These are phyloP conservation scores for Hygrophila difformis DNA, from an alignment of 257 asterid species.

Conservation along the genomic window DNA sequence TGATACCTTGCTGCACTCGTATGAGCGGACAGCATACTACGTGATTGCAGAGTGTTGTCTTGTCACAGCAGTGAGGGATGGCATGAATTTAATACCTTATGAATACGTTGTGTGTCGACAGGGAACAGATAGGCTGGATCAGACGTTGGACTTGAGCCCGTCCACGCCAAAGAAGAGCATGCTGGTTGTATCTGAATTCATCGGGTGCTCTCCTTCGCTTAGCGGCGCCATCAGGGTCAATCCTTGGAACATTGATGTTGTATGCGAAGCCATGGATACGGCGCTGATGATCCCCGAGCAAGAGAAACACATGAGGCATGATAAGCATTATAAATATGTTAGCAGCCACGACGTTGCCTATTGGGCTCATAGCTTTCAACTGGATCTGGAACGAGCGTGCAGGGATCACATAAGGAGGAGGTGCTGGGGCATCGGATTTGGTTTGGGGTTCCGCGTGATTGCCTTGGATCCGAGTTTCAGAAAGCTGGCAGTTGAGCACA, in stretches of 20 bases:
- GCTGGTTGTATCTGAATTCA: conserved; percentile 28
- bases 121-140: conserved; percentile 55
- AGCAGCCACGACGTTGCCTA: conserved; percentile 80
- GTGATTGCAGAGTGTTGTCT: conserved; percentile 76
- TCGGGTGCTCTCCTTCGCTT: conserved; percentile 11
- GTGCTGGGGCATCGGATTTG: conserved; percentile 90
- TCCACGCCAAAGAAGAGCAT: conserved; percentile 57
- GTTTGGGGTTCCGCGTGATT: conserved; percentile 71
- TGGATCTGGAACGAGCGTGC: conserved; percentile 81
- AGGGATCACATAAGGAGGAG: conserved; percentile 70
- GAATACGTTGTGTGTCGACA: conserved; percentile 72
- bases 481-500: conserved; percentile 76
- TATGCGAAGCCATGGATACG: conserved; percentile 76
- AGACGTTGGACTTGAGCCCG: conserved; percentile 40
- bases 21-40: conserved; percentile 65
- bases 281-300: conserved; percentile 56
- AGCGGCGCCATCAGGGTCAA: conserved; percentile 84
- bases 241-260: conserved; percentile 79
- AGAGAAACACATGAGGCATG: conserved; percentile 80
- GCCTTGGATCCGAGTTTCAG: conserved; percentile 81
- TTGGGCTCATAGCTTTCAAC: conserved; percentile 83
- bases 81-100: conserved; percentile 84
- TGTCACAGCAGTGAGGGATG: conserved; percentile 24
- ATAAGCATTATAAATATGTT: conserved; percentile 74
- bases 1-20: conserved; percentile 57